Base-by-base conservation (phyloP, 306 rosid species). In the Vigna radiata region DNA sequence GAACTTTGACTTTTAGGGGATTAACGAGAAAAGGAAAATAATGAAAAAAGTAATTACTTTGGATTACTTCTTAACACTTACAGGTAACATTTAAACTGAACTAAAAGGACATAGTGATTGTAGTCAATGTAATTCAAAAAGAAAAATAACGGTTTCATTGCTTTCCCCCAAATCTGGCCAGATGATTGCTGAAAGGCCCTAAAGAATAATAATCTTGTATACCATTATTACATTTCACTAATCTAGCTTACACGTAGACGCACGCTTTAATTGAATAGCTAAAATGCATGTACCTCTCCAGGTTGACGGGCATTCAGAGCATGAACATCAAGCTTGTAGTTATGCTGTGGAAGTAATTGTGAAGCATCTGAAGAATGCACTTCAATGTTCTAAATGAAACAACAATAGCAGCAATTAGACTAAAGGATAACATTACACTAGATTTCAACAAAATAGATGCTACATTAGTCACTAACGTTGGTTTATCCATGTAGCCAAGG, bases 271-370 rank as follows among this genome's bases (percentile, higher is more conserved):
- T 36, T 50, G 47, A 79, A 70, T 75, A 79, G 48, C 66, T 60
- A 71, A 33, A 83, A 61, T 21, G 31, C 21, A 33, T 62, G 62
- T 88, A 96, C 98, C 92, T 96, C 99, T 77, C 98, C 98, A 73
- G 99, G 99, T 68, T 80, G 94, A 76, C 88, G 97, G 75, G 87
- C 86, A 82, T 89, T 96, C 84, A 96, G 50, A 78, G 98, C 85
- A 48, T 96, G 92, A 81, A 86, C 99, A 89, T 96, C 98, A 78
- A 96, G 99, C 90, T 84, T 96, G 90, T 92, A 96, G 85, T 92
- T 96, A 79, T 96, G 97, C 81, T 96, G 99, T 19, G 99, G 99
- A 89, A 87, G 76, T 71, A 96, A 77, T 78, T 82, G 93, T 58
- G 96, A 87, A 21, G 91, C 97, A 39, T 96, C 99, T 70, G 98